Evolutionary conservation across 2,329 filamentous ascomycete species (phyloP).

Genomic region (Lachnellula occidentalis): DNA sequence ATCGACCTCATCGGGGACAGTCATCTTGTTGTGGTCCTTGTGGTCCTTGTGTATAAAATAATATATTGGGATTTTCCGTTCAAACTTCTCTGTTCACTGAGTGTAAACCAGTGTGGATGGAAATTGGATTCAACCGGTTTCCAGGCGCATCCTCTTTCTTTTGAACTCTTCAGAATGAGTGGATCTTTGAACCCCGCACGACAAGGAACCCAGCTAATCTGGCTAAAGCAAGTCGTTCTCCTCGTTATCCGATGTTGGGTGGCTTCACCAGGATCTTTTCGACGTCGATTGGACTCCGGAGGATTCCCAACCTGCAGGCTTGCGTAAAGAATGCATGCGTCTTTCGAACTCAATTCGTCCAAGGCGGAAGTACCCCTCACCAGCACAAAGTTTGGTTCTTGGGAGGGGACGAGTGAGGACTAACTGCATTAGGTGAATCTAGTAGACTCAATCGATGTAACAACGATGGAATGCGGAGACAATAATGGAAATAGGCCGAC

Average conservation of each 20-base stretch:
- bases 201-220: neutral
- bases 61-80: neutral
- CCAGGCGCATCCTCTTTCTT: neutral
- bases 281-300: neutral
- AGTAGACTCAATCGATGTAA: neutral
- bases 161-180: neutral
- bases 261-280: neutral
- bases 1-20: slow-evolving; percentile 39
- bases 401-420: neutral
- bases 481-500: slow-evolving; percentile 15
- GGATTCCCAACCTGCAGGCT: neutral
- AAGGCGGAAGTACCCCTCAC: slow-evolving; percentile 2
- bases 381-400: neutral
- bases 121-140: neutral
- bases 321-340: slow-evolving; percentile 1
- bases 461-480: neutral
- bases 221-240: slow-evolving; percentile 1
- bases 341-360: neutral
- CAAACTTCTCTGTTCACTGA: neutral
- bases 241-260: neutral
- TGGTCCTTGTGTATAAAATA: neutral
- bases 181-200: slow-evolving; percentile 5
- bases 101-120: neutral
- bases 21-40: slow-evolving; percentile 17
- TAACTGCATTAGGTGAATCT: slow-evolving; percentile 8